A percentile compares a stretch with the other conserved stretches of the same genome.
phyloP scores from a whole-genome alignment of 129 eudicot genomes.

The Kitagawia praeruptora region DNA sequence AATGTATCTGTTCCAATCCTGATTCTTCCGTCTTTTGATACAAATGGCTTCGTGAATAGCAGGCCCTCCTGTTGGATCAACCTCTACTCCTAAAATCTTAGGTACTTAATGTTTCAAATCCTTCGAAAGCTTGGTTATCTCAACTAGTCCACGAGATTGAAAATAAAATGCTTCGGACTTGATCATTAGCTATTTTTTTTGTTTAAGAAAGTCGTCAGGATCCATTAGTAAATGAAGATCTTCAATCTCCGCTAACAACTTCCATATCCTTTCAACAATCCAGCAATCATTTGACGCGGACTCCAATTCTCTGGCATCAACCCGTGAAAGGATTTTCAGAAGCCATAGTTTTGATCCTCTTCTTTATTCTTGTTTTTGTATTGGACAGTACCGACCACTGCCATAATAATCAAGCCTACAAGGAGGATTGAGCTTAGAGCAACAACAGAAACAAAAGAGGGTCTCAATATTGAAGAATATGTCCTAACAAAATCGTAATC shows the following conservation, averaged over 20 bases:
- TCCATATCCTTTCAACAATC: slow-evolving; percentile 62
- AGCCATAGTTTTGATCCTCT: background rate
- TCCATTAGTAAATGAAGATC: slow-evolving; percentile 73
- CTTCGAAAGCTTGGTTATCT: slow-evolving; percentile 47
- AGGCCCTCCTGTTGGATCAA: slow-evolving; percentile 92
- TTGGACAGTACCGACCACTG: background rate
- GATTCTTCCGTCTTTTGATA: slow-evolving; percentile 34
- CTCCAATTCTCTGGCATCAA: slow-evolving; percentile 24
- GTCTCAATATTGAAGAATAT: background rate
- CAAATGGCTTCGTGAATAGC: slow-evolving; percentile 60
- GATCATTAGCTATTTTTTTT: slow-evolving; percentile 47
- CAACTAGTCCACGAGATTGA: slow-evolving; percentile 48
- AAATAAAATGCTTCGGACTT: slow-evolving; percentile 68
- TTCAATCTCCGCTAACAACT: slow-evolving; percentile 35
- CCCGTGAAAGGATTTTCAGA: slow-evolving; percentile 1
- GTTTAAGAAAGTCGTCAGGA: slow-evolving; percentile 59
- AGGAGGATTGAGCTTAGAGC: background rate
- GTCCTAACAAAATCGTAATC: too few species aligned
- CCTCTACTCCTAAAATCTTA: slow-evolving; percentile 62
- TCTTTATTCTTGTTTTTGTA: background rate
- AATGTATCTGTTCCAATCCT: slow-evolving; percentile 40
- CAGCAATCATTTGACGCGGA: slow-evolving; percentile 47
- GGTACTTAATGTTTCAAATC: slow-evolving; percentile 77
- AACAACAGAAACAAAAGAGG: background rate
- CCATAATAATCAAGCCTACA: background rate